Conservation (phyloP, 768 basidiomycete species). For the Mycena olivaceomarginata region DNA sequence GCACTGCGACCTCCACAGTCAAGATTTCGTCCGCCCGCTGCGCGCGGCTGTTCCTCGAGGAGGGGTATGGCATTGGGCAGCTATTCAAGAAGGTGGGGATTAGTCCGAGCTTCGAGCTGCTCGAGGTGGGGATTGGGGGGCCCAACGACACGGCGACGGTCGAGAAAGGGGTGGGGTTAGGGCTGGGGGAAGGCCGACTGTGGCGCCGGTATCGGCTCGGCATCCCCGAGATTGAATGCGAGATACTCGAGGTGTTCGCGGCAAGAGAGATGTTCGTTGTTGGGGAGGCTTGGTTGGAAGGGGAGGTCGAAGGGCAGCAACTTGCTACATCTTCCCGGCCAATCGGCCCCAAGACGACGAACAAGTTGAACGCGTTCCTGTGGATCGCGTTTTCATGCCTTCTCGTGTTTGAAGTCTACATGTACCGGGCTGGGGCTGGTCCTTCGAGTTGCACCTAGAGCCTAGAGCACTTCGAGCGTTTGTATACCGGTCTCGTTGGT, state of each 20-base stretch:
- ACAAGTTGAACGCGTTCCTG: too few relatives aligned
- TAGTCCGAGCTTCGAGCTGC: slow-evolving; percentile 75
- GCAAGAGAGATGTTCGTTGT: slow-evolving; percentile 78
- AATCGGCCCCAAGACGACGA: too few relatives aligned
- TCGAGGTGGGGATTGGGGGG: slow-evolving; percentile 69
- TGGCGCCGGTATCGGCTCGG: slow-evolving; percentile 77
- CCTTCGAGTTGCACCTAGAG: too few relatives aligned
- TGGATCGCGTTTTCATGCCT: too few relatives aligned
- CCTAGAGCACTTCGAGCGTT: too few relatives aligned
- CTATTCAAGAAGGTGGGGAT: slow-evolving; percentile 74
- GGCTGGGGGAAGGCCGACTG: slow-evolving; percentile 49
- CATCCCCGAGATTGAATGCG: slow-evolving; percentile 77
- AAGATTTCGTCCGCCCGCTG: slow-evolving; percentile 73
- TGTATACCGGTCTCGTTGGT: too few relatives aligned
- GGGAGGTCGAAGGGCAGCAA: not conserved
- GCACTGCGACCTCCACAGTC: slow-evolving; percentile 80
- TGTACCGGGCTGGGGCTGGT: too few relatives aligned
- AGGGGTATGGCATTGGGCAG: slow-evolving; percentile 82
- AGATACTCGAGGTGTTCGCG: slow-evolving; percentile 83
- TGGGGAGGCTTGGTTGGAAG: slow-evolving; percentile 75
- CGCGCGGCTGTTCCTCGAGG: slow-evolving; percentile 80
- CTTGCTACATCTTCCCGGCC: too few relatives aligned
- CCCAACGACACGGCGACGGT: slow-evolving; percentile 46
- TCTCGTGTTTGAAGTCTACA: too few relatives aligned
- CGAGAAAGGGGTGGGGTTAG: slow-evolving; percentile 46